Percentiles rank a stretch among this genome's conserved stretches.
Evolutionary conservation across 2,329 filamentous ascomycete genomes (phyloP).

Genomic region (Xylariaceae sp.): DNA sequence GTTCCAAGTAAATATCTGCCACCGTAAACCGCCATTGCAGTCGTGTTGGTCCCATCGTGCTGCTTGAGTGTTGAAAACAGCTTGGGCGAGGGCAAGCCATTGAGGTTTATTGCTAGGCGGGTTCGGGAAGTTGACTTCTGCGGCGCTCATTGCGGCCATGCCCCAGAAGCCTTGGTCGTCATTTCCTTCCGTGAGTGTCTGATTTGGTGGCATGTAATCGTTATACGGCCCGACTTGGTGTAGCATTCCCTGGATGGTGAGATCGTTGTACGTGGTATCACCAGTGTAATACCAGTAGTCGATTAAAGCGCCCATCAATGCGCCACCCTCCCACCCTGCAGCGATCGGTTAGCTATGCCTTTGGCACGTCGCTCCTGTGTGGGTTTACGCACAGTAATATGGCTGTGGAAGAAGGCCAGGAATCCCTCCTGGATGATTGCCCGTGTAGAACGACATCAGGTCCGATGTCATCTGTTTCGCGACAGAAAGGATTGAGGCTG

Average conservation of each 20-base stretch:
- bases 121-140: conserved; percentile 66
- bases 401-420: conserved; percentile 52
- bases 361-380: neutral
- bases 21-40: conserved; percentile 75
- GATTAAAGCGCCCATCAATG: conserved; percentile 67
- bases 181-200: conserved; percentile 67
- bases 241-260: conserved; percentile 66
- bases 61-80: conserved; percentile 78
- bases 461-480: conserved; percentile 52
- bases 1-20: conserved; percentile 85
- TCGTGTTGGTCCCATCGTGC: conserved; percentile 66
- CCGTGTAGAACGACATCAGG: conserved; percentile 47
- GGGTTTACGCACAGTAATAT: conserved; percentile 49
- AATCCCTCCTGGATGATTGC: conserved; percentile 47
- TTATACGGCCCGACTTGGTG: conserved; percentile 70
- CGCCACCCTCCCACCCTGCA: conserved; percentile 71
- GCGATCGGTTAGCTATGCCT: conserved; percentile 8
- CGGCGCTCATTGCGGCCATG: conserved; percentile 66
- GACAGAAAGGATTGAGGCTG: conserved; percentile 50
- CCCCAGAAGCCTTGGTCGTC: conserved; percentile 77
- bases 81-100: conserved; percentile 72
- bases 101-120: conserved; percentile 55
- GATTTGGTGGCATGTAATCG: conserved; percentile 76
- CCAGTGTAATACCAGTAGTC: conserved; percentile 86
- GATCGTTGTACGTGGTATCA: conserved; percentile 67